Evolutionary conservation across 441 rosid species (phyloP).

Genomic region (Aquilaria agallochum): DNA sequence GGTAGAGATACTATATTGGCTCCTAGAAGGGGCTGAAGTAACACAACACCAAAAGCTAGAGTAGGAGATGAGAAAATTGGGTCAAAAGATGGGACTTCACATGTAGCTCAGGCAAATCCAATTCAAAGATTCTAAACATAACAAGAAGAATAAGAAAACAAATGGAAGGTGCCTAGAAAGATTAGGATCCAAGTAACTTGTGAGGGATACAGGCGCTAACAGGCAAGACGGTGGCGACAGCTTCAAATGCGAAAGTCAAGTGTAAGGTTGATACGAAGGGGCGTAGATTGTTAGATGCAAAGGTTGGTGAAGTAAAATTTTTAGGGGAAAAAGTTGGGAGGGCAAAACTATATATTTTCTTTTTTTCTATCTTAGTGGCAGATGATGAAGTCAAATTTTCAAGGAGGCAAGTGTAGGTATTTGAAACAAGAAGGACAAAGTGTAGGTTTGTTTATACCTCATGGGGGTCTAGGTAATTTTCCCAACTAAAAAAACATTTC

Average conservation of each 20-base stretch:
- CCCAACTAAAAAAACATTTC: no score
- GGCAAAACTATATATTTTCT: no score
- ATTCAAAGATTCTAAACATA: background rate
- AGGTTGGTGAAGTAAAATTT: no score
- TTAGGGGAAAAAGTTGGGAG: no score
- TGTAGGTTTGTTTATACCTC: no score
- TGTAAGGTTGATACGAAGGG: no score
- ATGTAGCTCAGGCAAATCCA: background rate
- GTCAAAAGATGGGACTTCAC: background rate
- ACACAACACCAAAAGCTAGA: constrained; percentile 2
- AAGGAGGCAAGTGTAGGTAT: no score
- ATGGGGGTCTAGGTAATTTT: no score
- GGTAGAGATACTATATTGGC: constrained; percentile 9
- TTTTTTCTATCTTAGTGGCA: no score
- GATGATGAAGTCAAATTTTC: no score
- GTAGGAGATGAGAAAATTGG: background rate
- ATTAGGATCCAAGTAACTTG: constrained; percentile 13
- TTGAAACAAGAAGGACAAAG: no score
- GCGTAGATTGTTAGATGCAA: no score
- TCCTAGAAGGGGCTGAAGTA: constrained; percentile 1
- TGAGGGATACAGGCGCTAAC: constrained; percentile 15
- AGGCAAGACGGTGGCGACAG: constrained; percentile 20
- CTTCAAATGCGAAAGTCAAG: background rate
- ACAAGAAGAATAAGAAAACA: constrained; percentile 1
- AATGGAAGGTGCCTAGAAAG: constrained; percentile 11